Base-by-base conservation (phyloP, 148 eudicot species). In the Heliamphora exappendiculata region DNA sequence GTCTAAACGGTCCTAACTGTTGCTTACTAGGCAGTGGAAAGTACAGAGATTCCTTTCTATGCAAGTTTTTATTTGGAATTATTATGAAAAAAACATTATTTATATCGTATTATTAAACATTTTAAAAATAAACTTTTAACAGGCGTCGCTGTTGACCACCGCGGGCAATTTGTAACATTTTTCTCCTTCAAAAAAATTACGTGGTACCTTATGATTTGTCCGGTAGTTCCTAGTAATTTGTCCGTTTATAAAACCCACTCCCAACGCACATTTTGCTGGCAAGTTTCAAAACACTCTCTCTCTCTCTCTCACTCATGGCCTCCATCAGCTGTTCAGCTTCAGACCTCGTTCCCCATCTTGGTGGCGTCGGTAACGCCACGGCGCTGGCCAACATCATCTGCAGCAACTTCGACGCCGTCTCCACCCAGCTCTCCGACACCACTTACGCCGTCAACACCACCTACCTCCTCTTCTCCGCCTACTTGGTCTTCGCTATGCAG, bases 401-500 rank as follows among this genome's bases (percentile, higher is more conserved):
- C 49, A 16, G 49, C 70, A 62, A 50, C 36, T 77, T 77, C 29
- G 36, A 17, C 41, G 9, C 66, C 22, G 69, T 77, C 39, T 20
- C 36, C 16, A 2, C 77, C 41, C 73, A 47, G 70, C 82, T 87
- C 76, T 82, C 87, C 73, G 76, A 76, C 77, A 76, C 84, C 29
- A 76, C 82, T 9, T 87, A 62, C 79, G 89, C 89, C 10, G 73
- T 87, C 7, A 85, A 87, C 81, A 78, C 39, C 73, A 84, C 89
- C 34, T 87, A 84, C 82, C 83, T 87, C 72, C 77, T 87, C 53
- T 87, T 87, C 76, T 87, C 89, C 3, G 80, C 89, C 29, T 87
- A 87, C 81, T 72, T 87, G 0, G 89, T 87, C 26, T 87, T 87
- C 75, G 82, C 87, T 41, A 87, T 87, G 89, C 89, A 87, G 65